Base-by-base conservation (phyloP, 345 rosid genomes). In the Ceriops tagal region DNA sequence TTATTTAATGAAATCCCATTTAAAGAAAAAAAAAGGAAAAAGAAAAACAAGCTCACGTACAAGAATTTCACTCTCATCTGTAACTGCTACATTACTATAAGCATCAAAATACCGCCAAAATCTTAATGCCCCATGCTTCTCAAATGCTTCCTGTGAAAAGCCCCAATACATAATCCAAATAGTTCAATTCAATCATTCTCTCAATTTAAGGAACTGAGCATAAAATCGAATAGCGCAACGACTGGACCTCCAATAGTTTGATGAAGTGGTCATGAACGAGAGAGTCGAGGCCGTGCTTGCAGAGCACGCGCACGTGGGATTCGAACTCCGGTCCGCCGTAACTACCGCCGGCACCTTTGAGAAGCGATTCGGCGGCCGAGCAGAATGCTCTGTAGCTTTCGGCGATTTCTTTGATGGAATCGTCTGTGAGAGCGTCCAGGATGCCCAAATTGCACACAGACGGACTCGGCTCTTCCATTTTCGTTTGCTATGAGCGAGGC, bases 91-190 rank as follows among this genome's bases (percentile, higher is more conserved):
- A 43, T 82, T 51, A 71, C 71, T 71, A 70, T 81, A 89, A 53
- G 53, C 81, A 58, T 90, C 93, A 76, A 92, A 90, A 78, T 83
- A 83, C 70, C 49, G 80, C 97, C 92, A 92, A 86, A 95, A 90
- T 72, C 79, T 87, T 8, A 76, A 76, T 1, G 80, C 85, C 2
- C 88, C 77, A 8, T 71, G 78, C 76, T 62, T 83, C 82, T 92
- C 89, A 64, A 92, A 92, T 37, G 78, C 67, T 79, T 79, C 86
- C 98, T 95, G 89, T 60, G 59, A 78, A 27, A 58, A 69, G 43
- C 21, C n/a, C 28, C 28, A 32, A 53, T 5, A 9, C n/a, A 53
- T 51, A 21, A 20, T 26, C 58, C 35, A 19, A 31, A 30, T 35
- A 19, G 27, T 32, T 21, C 15, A 56, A 22, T 5, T 47, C 30